phyloP scores from a whole-genome alignment of 305 asterid genomes.

The Fraxinus baroniana region DNA sequence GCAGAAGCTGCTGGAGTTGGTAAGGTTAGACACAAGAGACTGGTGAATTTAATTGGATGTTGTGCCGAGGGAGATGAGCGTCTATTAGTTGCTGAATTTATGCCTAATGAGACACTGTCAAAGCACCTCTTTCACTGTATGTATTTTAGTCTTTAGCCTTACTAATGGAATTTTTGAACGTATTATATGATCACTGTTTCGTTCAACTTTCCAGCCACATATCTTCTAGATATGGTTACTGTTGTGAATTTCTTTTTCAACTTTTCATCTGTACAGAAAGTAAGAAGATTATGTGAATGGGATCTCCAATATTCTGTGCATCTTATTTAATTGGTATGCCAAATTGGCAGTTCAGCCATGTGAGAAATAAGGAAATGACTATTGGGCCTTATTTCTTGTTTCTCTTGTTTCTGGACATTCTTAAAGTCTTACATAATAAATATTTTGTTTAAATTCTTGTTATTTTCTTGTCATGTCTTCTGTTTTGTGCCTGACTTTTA shows the following conservation, averaged over 20 bases:
- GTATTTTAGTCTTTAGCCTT: conserved; percentile 18
- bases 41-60: conserved; percentile 92
- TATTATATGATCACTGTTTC: background rate
- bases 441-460: background rate
- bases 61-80: conserved; percentile 99
- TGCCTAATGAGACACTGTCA: conserved; percentile 89
- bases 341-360: background rate
- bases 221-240: background rate
- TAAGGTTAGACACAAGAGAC: conserved; percentile 86
- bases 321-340: background rate
- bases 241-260: background rate
- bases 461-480: background rate
- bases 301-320: background rate
- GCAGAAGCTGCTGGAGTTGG: conserved; percentile 98
- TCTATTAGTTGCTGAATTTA: conserved; percentile 86
- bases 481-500: background rate
- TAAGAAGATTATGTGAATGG: background rate
- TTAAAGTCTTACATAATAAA: background rate
- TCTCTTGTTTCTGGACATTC: background rate
- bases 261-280: background rate
- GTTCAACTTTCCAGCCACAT: background rate
- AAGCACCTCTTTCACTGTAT: conserved; percentile 97
- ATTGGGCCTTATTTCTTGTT: background rate
- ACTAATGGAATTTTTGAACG: background rate
- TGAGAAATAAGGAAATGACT: background rate